Base-by-base conservation (phyloP, 805 yeast genomes). In the Barnettozyma salicaria region DNA sequence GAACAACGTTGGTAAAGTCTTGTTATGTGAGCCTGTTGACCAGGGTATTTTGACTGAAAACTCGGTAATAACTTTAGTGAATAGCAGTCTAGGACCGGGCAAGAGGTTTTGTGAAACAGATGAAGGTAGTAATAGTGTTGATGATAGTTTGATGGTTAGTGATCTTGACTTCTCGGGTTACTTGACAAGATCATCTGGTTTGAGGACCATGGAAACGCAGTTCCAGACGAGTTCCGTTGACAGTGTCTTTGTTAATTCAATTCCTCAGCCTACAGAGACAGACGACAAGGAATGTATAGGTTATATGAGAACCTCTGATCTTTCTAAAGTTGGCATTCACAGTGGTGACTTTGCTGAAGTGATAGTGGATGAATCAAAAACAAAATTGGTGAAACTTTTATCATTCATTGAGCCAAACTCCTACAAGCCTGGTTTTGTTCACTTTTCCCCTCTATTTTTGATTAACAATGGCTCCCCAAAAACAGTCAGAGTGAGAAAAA, bases 21-120 rank as follows among this genome's bases (percentile, higher is more conserved):
- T 72, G 4, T 67, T 78, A 18, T 75, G 87, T 53, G 94, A 84
- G 47, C 95, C 95, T 0, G 67, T 75, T 3, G 74, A 71, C 28
- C 94, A 84, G 53, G 95, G 95, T 1, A 45, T 55, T 6, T 49
- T 81, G 1, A 55, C 60, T 16, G 39, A 45, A 2, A 55, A 58
- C 2, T 78, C 90, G 0, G 63, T 63, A n/a, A 59, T 85, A 3
- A 69, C 78, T 3, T 58, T 83, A 21, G 70, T 78, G 13, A 70
- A 67, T n/a, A n/a, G n/a, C n/a, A n/a, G n/a, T n/a, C n/a, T n/a
- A n/a, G n/a, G n/a, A n/a, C n/a, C n/a, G 41, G 48, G 43, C 26
- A 32, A 42, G 11, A 4, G 14, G 6, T 5, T n/a, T 13, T n/a
- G 7, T 10, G 9, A 22, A n/a, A 14, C 5, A 2, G 6, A 22